Evolutionary conservation across 2,329 filamentous ascomycete species (phyloP), one percentile per base, ranked within the genome.

Genomic region (Epichloe elymi): DNA sequence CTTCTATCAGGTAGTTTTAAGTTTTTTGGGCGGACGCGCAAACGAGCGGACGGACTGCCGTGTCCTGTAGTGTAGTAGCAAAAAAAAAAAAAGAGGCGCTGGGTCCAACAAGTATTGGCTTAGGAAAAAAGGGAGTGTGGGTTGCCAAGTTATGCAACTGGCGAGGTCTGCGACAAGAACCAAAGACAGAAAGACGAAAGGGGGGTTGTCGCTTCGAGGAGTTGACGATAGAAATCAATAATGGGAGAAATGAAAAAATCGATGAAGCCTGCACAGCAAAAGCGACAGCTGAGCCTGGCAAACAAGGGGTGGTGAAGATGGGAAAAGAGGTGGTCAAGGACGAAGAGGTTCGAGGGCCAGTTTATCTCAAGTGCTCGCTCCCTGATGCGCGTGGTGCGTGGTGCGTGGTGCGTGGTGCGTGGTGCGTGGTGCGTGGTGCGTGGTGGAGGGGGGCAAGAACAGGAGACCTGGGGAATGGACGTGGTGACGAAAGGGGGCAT

Each of bases 41-140:
- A 68, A 67, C 63, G 66, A 68, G 62, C 55, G 66, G 65, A 66
- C 65, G 63, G 65, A 68, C 64, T 60, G 57, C 59, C 58, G 59
- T 62, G 62, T 63, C 60, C 60, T 51, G 14, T 37, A 49, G 20
- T 8, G 36, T 19, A 38, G 36, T n/a, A 38, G 36, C 36, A 38
- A n/a, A 20, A 37, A 62, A 59, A 36, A 17, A 46, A 30, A 39
- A 36, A 36, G 12, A 46, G 49, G 42, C 46, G 46, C 48, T 36
- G 51, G 49, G 50, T 47, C 46, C 19, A 48, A 49, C 40, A 50
- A 53, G 50, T 49, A 14, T 40, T 36, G 41, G 30, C 10, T 36
- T 35, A 19, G 58, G 60, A 55, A 8, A 20, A 35, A 23, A n/a
- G 36, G n/a, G 12, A 48, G 23, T 23, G 46, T 42, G 39, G 30